Conservation (phyloP, 176 grass and related monocot species). For the Thinopyrum elongatum region DNA sequence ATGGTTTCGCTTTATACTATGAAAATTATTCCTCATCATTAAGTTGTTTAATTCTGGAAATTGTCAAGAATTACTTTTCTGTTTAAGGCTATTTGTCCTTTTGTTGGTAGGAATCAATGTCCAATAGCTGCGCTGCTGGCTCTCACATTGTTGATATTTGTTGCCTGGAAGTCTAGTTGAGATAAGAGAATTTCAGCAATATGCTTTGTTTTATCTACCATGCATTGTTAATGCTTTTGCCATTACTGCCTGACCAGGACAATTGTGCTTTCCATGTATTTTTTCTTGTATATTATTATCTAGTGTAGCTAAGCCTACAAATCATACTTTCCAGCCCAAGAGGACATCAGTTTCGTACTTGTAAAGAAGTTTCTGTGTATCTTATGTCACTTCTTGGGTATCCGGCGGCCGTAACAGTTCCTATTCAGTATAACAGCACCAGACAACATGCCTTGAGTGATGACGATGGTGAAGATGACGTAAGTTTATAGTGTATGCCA, state of each 20-base stretch:
- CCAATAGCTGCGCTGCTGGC: background rate
- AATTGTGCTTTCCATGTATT: constrained; percentile 14
- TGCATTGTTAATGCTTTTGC: background rate
- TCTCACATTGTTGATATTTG: constrained; percentile 15
- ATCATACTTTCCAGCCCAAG: constrained; percentile 69
- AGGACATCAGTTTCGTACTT: constrained; percentile 68
- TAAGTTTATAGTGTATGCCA: constrained; percentile 49
- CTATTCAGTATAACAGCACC: constrained; percentile 37
- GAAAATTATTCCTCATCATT: background rate
- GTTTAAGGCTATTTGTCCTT: background rate
- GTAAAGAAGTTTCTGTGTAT: constrained; percentile 83
- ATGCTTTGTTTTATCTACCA: constrained; percentile 9
- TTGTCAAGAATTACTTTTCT: background rate
- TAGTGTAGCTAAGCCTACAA: constrained; percentile 29
- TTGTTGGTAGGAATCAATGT: background rate
- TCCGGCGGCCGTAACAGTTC: constrained; percentile 34
- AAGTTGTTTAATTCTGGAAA: background rate
- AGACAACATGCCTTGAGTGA: constrained; percentile 33
- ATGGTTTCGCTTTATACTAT: background rate
- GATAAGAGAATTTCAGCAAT: background rate
- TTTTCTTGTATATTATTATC: constrained; percentile 22
- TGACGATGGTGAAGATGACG: constrained; percentile 40
- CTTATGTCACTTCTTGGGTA: constrained; percentile 89
- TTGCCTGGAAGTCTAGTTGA: background rate
- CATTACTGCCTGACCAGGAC: background rate